Evolutionary conservation across 2,329 filamentous ascomycete species (phyloP), one percentile per base, ranked within the genome.

Genomic region (Trichoderma polysporum): DNA sequence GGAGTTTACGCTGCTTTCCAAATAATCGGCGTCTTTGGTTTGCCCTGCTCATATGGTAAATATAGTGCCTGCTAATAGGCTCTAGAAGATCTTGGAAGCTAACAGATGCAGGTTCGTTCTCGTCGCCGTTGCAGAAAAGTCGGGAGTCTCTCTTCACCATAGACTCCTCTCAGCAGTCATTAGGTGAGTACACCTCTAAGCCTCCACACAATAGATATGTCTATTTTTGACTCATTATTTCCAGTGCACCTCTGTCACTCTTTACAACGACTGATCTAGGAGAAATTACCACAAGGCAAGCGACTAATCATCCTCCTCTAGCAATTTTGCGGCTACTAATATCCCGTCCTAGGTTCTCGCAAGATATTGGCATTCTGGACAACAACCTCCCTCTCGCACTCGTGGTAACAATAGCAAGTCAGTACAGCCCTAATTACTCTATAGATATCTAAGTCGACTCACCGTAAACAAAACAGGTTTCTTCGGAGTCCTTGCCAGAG

Each of bases 351-450:
- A 62, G 59, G 65, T 83, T 83, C 68, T 79, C 77, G 9, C 79
- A 83, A 70, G 80, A 83, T 41, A 78, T 82, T 7, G 76, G 79
- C 57, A 76, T 82, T 17, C 70, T 83, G 2, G 81, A 83, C 66
- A 81, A 78, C 31, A 74, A 78, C 59, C 73, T 84, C 2, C 77
- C 80, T 1, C 66, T 76, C 0, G 78, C 78, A 1, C 62, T 82
- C 10, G 71, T 74, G 15, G 72, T 75, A 17, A 69, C 80, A 45
- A 61, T 73, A 13, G 72, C 72, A 37, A 81, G 79, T 82, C 70
- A 70, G 79, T 73, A 50, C 41, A 31, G 1, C 17, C 73, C 10
- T 17, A 10, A 9, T 1, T 10, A 25, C 19, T 17, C 13, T 17
- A 2, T 8, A n/a, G 2, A 12, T 22, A 49, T n/a, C 19, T 7